phyloP scores from a whole-genome alignment of 31 red algal genomes.

The Endocladia muricata region DNA sequence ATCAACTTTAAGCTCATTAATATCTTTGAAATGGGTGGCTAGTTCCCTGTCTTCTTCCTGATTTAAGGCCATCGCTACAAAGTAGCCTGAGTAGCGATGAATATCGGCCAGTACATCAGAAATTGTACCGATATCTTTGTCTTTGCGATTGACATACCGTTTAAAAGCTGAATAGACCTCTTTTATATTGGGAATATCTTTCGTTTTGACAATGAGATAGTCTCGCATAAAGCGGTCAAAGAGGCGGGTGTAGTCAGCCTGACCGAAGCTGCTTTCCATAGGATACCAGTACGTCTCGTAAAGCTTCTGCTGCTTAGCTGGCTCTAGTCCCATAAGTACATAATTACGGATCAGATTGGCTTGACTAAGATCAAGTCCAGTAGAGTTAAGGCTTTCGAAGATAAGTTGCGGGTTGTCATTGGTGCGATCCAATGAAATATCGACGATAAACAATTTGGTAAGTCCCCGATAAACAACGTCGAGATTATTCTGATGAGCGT shows the following conservation, averaged over 20 bases:
- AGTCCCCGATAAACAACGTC: background rate
- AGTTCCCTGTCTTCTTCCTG: background rate
- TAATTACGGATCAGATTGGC: background rate
- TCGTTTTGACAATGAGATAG: background rate
- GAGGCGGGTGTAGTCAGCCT: background rate
- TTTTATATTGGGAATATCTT: background rate
- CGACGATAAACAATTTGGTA: background rate
- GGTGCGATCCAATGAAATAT: background rate
- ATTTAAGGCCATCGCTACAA: background rate
- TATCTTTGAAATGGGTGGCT: background rate
- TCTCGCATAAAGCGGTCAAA: background rate
- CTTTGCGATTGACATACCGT: background rate
- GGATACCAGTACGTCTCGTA: background rate
- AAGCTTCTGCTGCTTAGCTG: background rate
- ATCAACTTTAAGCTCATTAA: background rate
- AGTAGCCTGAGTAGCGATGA: background rate
- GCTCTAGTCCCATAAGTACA: background rate
- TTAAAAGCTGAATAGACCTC: constrained; percentile 3
- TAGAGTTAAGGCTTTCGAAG: constrained; percentile 6
- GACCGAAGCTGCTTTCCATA: background rate
- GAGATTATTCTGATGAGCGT: too few relatives aligned
- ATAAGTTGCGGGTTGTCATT: background rate
- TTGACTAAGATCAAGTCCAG: background rate
- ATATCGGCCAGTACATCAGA: background rate
- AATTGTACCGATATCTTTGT: background rate